Conservation (phyloP, 176 grass and related monocot genomes). For the Panicum miliaceum region DNA sequence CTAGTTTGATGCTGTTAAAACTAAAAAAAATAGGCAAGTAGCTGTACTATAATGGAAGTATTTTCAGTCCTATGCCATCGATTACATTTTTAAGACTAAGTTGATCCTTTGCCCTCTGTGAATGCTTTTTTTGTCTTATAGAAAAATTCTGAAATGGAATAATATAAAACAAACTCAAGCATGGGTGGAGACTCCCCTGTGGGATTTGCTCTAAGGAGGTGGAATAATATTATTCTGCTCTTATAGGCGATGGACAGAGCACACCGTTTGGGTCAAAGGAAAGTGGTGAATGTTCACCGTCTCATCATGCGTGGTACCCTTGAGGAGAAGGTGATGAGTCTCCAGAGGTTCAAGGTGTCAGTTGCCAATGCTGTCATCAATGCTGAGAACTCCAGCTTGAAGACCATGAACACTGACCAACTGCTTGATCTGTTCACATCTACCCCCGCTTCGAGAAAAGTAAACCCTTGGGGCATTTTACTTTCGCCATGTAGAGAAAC, state of each 20-base stretch:
- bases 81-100: not conserved
- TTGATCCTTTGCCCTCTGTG: not conserved
- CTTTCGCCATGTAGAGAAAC: not conserved
- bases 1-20: not conserved
- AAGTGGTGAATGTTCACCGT: constrained; percentile 96
- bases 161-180: not conserved
- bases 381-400: constrained; percentile 87
- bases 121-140: not conserved
- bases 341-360: constrained; percentile 97
- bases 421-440: constrained; percentile 95
- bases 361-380: constrained; percentile 95
- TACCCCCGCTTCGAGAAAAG: constrained; percentile 77
- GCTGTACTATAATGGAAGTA: not conserved
- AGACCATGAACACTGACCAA: constrained; percentile 97
- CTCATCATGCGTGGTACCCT: constrained; percentile 95
- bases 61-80: not conserved
- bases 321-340: constrained; percentile 98
- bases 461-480: constrained; percentile 35
- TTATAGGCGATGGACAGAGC: constrained; percentile 99
- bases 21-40: not conserved
- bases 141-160: not conserved
- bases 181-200: too few relatives aligned
- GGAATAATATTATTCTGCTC: constrained; percentile 7
- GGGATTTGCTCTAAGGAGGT: too few relatives aligned
- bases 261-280: constrained; percentile 88